A percentile compares a stretch with the other conserved stretches of the same genome.
Evolutionary conservation across 1,139 yeast genomes (phyloP).

Genomic region (Yamadazyma atmosphaerica): DNA sequence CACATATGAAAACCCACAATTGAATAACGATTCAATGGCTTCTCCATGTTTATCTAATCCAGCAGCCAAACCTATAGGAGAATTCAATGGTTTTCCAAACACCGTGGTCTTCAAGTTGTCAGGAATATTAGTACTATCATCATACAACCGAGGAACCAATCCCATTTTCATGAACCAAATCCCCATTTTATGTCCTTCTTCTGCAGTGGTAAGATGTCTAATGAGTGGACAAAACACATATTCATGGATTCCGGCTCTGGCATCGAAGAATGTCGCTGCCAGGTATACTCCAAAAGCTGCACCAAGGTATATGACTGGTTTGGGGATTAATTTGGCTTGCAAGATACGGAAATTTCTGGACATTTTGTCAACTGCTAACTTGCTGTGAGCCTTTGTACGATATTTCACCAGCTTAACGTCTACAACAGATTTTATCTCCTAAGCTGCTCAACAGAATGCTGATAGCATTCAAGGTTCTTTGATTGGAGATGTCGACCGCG

Average conservation of each 20-base stretch:
- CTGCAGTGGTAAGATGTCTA: slow-evolving; percentile 75
- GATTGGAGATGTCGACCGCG: no score
- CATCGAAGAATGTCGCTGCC: slow-evolving; percentile 53
- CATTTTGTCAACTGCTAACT: no score
- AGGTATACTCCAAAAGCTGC: slow-evolving; percentile 29
- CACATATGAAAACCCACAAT: slow-evolving; percentile 82
- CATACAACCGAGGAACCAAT: slow-evolving; percentile 58
- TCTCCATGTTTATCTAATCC: slow-evolving; percentile 95
- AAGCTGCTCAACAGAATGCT: no score
- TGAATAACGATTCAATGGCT: slow-evolving; percentile 80
- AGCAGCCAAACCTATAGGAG: slow-evolving; percentile 93
- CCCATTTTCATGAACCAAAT: slow-evolving; percentile 69
- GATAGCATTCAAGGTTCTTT: no score
- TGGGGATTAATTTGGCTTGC: slow-evolving; percentile 25
- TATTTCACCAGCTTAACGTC: no score
- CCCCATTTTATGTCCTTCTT: slow-evolving; percentile 79
- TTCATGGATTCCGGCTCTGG: slow-evolving; percentile 82
- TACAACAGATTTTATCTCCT: no score
- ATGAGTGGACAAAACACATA: slow-evolving; percentile 76
- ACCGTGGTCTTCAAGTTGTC: slow-evolving; percentile 57
- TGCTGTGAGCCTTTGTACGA: no score
- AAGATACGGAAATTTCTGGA: not conserved
- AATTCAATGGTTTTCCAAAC: slow-evolving; percentile 63
- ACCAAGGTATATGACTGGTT: slow-evolving; percentile 22
- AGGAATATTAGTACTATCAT: slow-evolving; percentile 38